A percentile compares a stretch with the other conserved stretches of the same genome.
Evolutionary conservation across 106 monocot genomes (phyloP).

Genomic region (Dioscorea zingiberensis): DNA sequence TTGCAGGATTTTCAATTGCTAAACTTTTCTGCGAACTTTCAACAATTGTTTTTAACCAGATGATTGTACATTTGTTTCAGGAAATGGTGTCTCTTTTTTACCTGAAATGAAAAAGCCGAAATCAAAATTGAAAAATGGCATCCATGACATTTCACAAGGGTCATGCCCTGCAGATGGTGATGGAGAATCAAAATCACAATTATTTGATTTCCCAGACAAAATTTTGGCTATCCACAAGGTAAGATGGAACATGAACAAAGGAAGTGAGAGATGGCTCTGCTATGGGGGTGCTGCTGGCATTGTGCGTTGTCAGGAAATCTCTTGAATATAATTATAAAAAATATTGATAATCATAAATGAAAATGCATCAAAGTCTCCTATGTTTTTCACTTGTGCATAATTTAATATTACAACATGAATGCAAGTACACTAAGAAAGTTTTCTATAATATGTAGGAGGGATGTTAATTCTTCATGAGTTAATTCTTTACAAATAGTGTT

Average conservation of each 20-base stretch:
- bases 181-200: not conserved
- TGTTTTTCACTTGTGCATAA: too few relatives aligned
- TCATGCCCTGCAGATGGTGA: too few relatives aligned
- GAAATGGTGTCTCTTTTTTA: slow-evolving; percentile 3
- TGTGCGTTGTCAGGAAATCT: slow-evolving; percentile 63
- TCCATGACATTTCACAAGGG: too few relatives aligned
- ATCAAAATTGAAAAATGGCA: not conserved
- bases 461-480: too few relatives aligned
- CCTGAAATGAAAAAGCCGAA: not conserved
- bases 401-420: too few relatives aligned
- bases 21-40: not conserved
- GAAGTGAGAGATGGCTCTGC: slow-evolving; percentile 83
- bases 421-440: too few relatives aligned
- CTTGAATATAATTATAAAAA: too few relatives aligned
- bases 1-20: not conserved
- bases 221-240: slow-evolving; percentile 70
- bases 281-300: slow-evolving; percentile 92
- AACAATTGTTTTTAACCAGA: not conserved
- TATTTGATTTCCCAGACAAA: slow-evolving; percentile 58
- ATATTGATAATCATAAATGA: too few relatives aligned
- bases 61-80: not conserved
- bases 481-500: too few relatives aligned
- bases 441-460: too few relatives aligned
- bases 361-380: too few relatives aligned
- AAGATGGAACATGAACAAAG: slow-evolving; percentile 87